Base-by-base conservation (phyloP, 768 basidiomycete species). In the Mycena rosella region DNA sequence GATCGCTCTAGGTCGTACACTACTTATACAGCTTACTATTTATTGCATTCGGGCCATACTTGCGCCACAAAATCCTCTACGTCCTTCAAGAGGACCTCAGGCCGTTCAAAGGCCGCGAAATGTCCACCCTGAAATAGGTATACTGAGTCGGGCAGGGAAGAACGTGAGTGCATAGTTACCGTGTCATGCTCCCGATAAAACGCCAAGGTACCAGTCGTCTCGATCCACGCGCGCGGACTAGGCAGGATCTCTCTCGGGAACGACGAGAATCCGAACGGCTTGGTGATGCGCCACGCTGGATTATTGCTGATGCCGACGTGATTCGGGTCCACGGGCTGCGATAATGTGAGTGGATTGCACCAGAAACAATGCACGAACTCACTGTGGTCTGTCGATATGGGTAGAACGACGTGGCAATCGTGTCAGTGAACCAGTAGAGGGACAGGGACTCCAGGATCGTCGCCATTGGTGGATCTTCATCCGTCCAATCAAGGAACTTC, bases 21-120 rank as follows among this genome's bases (percentile, higher is more conserved):
- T n/a, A n/a, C n/a, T n/a, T n/a, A n/a, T 34, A 34, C 32, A 34
- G 7, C 32, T 22, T 7, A 2, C 11, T 51, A 53, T 34, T 53
- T 34, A 34, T 34, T 53, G 27, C 27, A 56, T 26, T 30, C 49
- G 14, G 60, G 27, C 63, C 54, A 57, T 10, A 64, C 54, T 48
- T 63, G 63, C 13, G 34, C 32, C 14, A 64, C 63, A 57, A 78
- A 79, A 20, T 76, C 78, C 59, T 75, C 72, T 2, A 79, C 60
- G 62, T 79, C 78, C 38, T 68, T 51, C 60, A 66, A 74, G 1
- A 79, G 61, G 49, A 60, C 63, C 17, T 72, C 75, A 5, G 79
- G 78, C 22, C 62, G 29, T 59, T 80, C 78, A 2, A 78, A 49
- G 2, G 78, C 78, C 13, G 79, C 78, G 69, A 80, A 79, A 57